A percentile compares a stretch with the other conserved stretches of the same genome.
Conservation (phyloP, 2,329 filamentous ascomycete species). For the Sarocladiaceae sp. region DNA sequence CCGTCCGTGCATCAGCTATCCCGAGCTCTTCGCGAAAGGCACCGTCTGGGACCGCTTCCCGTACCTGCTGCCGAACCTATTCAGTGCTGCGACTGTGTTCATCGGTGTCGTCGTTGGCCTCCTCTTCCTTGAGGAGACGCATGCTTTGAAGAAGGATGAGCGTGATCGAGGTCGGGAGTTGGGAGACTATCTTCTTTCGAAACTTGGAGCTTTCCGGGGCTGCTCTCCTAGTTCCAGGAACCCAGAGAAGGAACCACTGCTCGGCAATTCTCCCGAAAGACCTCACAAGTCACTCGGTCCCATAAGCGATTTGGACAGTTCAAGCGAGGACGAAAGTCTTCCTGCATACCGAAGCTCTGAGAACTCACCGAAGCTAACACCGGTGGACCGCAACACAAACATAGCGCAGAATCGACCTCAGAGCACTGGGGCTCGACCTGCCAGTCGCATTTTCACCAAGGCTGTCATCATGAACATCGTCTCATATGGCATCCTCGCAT, state of each 20-base stretch:
- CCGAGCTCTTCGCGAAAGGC: slow-evolving; percentile 64
- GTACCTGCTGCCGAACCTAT: slow-evolving; percentile 88
- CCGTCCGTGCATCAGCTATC: slow-evolving; percentile 79
- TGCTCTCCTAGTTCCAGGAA: slow-evolving; percentile 33
- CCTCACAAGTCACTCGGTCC: slow-evolving; percentile 3
- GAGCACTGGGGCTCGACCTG: not conserved
- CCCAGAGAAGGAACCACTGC: slow-evolving; percentile 58
- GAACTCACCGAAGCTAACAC: slow-evolving; percentile 44
- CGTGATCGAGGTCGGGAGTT: slow-evolving; percentile 73
- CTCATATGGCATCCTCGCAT: slow-evolving; percentile 88
- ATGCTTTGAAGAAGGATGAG: slow-evolving; percentile 72
- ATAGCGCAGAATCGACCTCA: not conserved
- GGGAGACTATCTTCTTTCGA: slow-evolving; percentile 63
- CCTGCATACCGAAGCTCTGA: slow-evolving; percentile 66
- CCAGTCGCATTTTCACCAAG: slow-evolving; percentile 62
- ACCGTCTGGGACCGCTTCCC: slow-evolving; percentile 83
- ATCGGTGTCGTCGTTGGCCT: slow-evolving; percentile 74
- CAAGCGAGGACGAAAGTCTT: slow-evolving; percentile 48
- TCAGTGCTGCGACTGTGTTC: slow-evolving; percentile 75
- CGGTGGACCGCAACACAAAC: slow-evolving; percentile 11
- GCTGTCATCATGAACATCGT: slow-evolving; percentile 85
- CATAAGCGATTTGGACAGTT: slow-evolving; percentile 21
- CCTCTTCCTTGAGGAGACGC: slow-evolving; percentile 91
- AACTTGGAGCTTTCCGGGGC: slow-evolving; percentile 28
- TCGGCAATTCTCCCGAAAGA: slow-evolving; percentile 25